Base-by-base conservation (phyloP, 2,329 filamentous ascomycete genomes). In the Ceratocystis albifundus region DNA sequence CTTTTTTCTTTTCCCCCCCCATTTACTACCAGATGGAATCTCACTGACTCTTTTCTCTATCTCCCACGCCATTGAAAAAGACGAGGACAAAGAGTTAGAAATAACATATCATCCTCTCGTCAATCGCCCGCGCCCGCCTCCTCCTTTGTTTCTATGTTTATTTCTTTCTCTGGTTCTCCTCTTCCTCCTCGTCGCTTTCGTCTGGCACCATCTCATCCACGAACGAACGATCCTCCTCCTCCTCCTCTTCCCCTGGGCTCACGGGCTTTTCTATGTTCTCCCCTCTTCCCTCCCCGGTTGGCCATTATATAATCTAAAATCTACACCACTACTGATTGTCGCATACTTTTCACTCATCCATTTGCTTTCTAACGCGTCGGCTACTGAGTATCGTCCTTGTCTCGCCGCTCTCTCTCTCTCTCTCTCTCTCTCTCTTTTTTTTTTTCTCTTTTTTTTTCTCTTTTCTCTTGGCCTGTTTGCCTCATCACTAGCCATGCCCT, bases 1-100 rank as follows among this genome's bases (percentile, higher is more conserved):
- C 48, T 7, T 36, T 30, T 28, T 57, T 66, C 45, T 30, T 46
- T 20, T 53, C 15, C n/a, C n/a, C n/a, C n/a, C n/a, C n/a, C 20
- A 25, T 64, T 63, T 63, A 15, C 44, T 10, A 32, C 6, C 20
- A 41, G n/a, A 36, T 41, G 30, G 48, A 48, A 61, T 67, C 36
- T 48, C 22, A 25, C 45, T 28, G 59, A 2, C 20, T 44, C 44
- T 41, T 44, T 10, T 44, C 20, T 20, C 30, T 44, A 28, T 41
- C 36, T 41, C 36, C 3, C 36, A 41, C 36, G 8, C 36, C 10
- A 41, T 15, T 15, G 10, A 41, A 15, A 15, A 41, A 41, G 36
- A 15, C 36, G 12, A 41, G 10, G 36, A 41, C 36, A 1, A 15
- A 12, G 10, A 41, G 36, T 15, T 15, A 41, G 12, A 62, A 25